Base-by-base conservation (phyloP, 768 basidiomycete genomes). In the Neoboletus magnificus region DNA sequence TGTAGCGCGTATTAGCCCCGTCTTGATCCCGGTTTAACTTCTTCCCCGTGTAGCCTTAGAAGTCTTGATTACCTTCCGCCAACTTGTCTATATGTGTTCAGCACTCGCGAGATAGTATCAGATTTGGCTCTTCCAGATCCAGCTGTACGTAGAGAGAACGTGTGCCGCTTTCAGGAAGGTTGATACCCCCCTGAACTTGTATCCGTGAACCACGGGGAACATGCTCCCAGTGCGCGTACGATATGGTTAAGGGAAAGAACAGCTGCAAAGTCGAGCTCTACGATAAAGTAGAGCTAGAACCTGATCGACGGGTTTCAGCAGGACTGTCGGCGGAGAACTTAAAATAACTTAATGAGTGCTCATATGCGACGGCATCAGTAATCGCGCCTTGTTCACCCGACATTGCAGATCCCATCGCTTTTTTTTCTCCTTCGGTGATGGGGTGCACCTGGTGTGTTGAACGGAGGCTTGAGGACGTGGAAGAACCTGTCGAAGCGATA, bases 381-480 rank as follows among this genome's bases (percentile, higher is more conserved):
- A 76, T 51, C 87, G 73, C 27, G 87, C 88, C 55, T 72, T 75
- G 72, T 82, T 82, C 51, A 92, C 79, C 32, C 90, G 74, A 60
- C 68, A 69, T 73, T 91, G 87, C 61, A 91, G 62, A 30, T 84
- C 82, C 55, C 67, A 58, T 57, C 82, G 74, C 72, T 73, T 82
- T 71, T 73, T n/a, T 81, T 62, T 86, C 87, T 29, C 71, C 73
- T 30, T 85, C 85, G 10, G 78, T 68, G 66, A 79, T 62, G 20
- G 54, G 50, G 13, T 65, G 60, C 29, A 32, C 5, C 1, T 53
- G 54, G 18, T 56, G 54, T 3, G 29, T n/a, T 18, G 68, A 63
- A 23, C 25, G 43, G 22, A 37, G 16, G 35, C 58, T 59, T 5
- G 63, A 67, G 53, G 67, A 65, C 2, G 33, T 1, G 6, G 67